Base-by-base conservation (phyloP, 345 rosid genomes). In the Sapria himalayana region DNA sequence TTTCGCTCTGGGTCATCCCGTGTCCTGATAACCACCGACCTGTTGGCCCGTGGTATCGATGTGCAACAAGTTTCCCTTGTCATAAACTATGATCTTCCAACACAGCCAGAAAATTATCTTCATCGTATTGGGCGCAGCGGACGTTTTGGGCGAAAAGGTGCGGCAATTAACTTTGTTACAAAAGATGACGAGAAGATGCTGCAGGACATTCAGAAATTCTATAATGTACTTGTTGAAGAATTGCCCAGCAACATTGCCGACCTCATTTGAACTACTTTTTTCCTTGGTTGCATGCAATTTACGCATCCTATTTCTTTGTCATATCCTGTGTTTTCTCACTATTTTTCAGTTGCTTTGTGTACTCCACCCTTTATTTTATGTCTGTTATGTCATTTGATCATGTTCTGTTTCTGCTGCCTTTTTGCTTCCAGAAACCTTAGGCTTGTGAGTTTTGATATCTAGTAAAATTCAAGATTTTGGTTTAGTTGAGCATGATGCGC, bases 61-160 rank as follows among this genome's bases (percentile, higher is more conserved):
- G 95, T 73, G 54, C 92, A 84, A 57, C 92, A 79, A 53, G 95
- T 84, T 25, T 84, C 95, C 9, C 76, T 79, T 31, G 92, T 76
- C 19, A 84, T 79, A 13, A 79, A 84, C 60, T 84, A 61, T 52
- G 92, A 84, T 40, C 59, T 84, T 36, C 92, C 92, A 4, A 84
- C 95, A 0, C 92, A 79, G 43, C 95, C 95, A 0, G 89, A 79
- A 57, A 84, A 76, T 50, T 79, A 79, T 63, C 89, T 78, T 14
- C 92, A 84, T 54, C 70, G 84, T 24, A 84, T 84, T 14, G 89
- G 92, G 33, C 63, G 89, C 19, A 71, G 92, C 59, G 92, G 92
- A 41, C 66, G 81, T 17, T 84, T 84, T 18, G 95, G 95, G 19
- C 73, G 95, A 36, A 76, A 84, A 50, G 92, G 95, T 59, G 92